A percentile compares a stretch with the other conserved stretches of the same genome.
Conservation (phyloP, 257 asterid genomes). For the Solanum tarijense region DNA sequence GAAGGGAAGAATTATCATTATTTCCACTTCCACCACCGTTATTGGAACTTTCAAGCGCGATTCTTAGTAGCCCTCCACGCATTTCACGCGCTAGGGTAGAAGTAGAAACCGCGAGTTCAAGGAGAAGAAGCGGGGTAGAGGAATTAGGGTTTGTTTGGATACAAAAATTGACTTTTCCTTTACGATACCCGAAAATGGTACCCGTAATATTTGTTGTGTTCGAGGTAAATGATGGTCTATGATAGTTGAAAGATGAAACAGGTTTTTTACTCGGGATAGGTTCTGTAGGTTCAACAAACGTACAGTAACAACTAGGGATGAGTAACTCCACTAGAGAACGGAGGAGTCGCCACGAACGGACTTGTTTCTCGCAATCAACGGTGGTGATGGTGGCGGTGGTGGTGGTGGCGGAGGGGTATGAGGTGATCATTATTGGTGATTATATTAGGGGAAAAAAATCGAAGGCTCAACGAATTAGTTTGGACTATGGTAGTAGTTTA, state of each 20-base stretch:
- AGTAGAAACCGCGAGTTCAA: constrained; percentile 49
- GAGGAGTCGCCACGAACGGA: constrained; percentile 63
- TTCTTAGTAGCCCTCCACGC: constrained; percentile 43
- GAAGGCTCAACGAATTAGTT: neutral
- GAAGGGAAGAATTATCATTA: neutral
- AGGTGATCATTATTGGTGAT: constrained; percentile 10
- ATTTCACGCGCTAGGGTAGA: constrained; percentile 47
- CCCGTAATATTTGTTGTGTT: constrained; percentile 21
- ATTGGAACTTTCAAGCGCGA: constrained; percentile 31
- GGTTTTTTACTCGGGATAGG: neutral
- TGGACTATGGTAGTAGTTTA: neutral
- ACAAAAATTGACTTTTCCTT: constrained; percentile 46
- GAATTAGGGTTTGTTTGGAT: constrained; percentile 46
- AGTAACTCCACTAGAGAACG: constrained; percentile 41
- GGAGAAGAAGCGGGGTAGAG: constrained; percentile 31
- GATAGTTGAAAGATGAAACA: neutral
- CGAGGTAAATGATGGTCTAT: neutral
- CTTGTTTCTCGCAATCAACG: constrained; percentile 62
- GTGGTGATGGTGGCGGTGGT: constrained; percentile 18
- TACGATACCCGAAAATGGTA: constrained; percentile 37
- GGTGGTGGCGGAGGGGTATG: constrained; percentile 1
- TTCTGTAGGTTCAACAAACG: constrained; percentile 22
- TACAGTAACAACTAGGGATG: constrained; percentile 50
- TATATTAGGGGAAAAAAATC: neutral
- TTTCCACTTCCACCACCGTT: neutral